Evolutionary conservation across 306 rosid species (phyloP), one percentile per base, ranked within the genome.

Genomic region (Sechiopsis laciniata): DNA sequence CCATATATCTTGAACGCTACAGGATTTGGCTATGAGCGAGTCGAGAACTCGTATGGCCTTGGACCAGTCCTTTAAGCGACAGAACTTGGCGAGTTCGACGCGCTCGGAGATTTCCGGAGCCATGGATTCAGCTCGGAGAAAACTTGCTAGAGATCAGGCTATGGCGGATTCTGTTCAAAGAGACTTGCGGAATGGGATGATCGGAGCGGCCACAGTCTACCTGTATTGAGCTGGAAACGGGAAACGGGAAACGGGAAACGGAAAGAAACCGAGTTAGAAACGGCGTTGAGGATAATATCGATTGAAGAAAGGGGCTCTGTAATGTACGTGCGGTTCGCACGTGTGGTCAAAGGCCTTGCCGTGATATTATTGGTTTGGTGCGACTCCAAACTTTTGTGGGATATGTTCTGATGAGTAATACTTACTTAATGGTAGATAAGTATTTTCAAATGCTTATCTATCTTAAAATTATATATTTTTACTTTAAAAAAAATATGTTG

Each of bases 11-110:
- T 88, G 98, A 75, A 90, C 84, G 45, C 88, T 77, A 73, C 71
- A 71, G 56, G 87, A 88, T 70, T 87, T 78, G 58, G 88, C 76
- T 75, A 93, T 80, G 74, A 93, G 82, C 52, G 93, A 88, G 87
- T 93, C 96, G 66, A 93, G 89, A 78, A 90, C 80, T 80, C 96
- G 86, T 79, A 93, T 90, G 71, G 98, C 98, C 73, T 88, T 93
- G 86, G 96, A 88, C 98, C 96, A 93, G 82, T 93, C 91, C 78
- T 84, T 88, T 29, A 89, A 87, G 87, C 84, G 79, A 69, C 96
- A 93, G 58, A 85, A 91, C 82, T 80, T 87, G 77, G 96, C 93
- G 3, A 93, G 85, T 80, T 93, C 88, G 40, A 75, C 83, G 62
- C 98, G 82, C 85, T 88, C 88, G 42, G 93, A 84, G 84, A 75